Base-by-base conservation (phyloP, 2,329 filamentous ascomycete genomes). In the Trichoderma endophyticum region DNA sequence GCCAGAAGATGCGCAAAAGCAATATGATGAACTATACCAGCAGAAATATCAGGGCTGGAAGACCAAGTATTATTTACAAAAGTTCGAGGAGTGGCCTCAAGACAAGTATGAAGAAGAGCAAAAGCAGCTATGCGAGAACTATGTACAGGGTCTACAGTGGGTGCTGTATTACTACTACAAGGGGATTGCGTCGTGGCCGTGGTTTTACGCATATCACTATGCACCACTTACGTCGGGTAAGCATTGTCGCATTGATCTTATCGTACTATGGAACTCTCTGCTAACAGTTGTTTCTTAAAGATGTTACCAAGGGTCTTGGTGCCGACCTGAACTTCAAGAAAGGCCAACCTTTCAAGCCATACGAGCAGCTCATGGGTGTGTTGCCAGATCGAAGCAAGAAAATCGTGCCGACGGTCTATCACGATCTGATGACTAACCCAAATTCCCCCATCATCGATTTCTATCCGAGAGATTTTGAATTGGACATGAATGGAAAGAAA, bases 401-500 rank as follows among this genome's bases (percentile, higher is more conserved):
- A 80, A 98, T 98, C 78, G 96, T 99, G 1, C 96, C 96, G 2
- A 82, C 83, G 43, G 90, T 94, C 4, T 98, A 97, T 81, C 93
- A 96, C 82, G 90, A 93, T 30, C 86, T 99, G 63, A 99, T 99
- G 96, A 98, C 94, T 2, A 93, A 93, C 70, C 87, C 92, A 2
- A 89, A 92, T 18, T 98, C 95, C 18, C 94, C 96, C 2, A 99
- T 99, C 80, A 92, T 97, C 78, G 96, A 99, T 80, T 99, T 99
- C 80, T 99, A 99, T 78, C 96, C 96, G 3, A 89, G 95, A 77
- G 96, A 99, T 77, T 99, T 99, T 78, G 94, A 97, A 75, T 86
- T 99, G 54, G 97, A 99, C 80, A 98, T 99, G 96, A 98, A 99
- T 77, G 97, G 96, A 73, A 99, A 99, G 85, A 99, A 97, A 84